phyloP scores from a whole-genome alignment of 768 basidiomycete species.

The Rhodotorula graminis region DNA sequence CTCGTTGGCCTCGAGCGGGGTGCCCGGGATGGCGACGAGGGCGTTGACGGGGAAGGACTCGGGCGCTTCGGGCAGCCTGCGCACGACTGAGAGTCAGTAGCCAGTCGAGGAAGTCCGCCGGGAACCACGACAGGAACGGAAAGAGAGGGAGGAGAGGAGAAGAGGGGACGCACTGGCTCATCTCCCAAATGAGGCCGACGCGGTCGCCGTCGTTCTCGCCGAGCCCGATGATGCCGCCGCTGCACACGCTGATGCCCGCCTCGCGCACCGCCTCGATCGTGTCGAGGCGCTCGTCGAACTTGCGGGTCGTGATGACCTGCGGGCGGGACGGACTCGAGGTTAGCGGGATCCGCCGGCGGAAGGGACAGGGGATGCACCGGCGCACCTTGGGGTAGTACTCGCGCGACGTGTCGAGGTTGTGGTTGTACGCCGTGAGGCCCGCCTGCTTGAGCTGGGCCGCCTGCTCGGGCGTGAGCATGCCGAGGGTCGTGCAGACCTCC shows the following conservation, averaged over 20 bases:
- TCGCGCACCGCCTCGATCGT: conserved; percentile 86
- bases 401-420: conserved; percentile 95
- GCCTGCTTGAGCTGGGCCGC: conserved; percentile 87
- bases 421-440: conserved; percentile 94
- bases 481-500: conserved; percentile 98
- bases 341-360: not conserved
- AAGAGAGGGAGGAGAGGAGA: not conserved
- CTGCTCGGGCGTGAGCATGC: conserved; percentile 92
- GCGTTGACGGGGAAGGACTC: conserved; percentile 99
- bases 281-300: conserved; percentile 84
- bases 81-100: not conserved
- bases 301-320: conserved; percentile 89
- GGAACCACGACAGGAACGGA: too few species aligned
- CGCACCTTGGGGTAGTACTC: conserved; percentile 88
- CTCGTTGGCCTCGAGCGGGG: conserved; percentile 89
- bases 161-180: conserved; percentile 64
- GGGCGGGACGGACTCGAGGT: not conserved
- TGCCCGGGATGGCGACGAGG: conserved; percentile 89
- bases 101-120: too few species aligned
- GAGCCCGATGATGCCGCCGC: conserved; percentile 89
- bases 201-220: conserved; percentile 86
- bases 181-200: conserved; percentile 88
- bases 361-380: not conserved
- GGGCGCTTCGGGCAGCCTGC: conserved; percentile 92
- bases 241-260: conserved; percentile 95